Conservation (phyloP, 192 early-diverging fungal species). For the Radiomyces spectabilis region DNA sequence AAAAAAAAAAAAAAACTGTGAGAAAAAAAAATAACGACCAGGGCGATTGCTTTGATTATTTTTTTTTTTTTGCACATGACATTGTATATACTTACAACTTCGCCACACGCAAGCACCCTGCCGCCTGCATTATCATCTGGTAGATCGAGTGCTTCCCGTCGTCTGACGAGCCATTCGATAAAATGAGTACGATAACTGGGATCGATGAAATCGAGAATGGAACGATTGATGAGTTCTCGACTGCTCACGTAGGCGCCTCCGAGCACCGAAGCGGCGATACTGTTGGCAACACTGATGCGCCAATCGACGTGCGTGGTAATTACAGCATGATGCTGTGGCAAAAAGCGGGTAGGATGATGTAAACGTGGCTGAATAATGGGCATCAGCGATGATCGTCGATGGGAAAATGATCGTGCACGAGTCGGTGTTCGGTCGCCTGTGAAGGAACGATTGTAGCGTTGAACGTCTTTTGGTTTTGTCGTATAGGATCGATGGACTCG, state of each 20-base stretch:
- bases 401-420: not conserved
- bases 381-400: conserved; percentile 1
- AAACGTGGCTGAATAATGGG: conserved; percentile 2
- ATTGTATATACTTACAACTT: conserved; percentile 15
- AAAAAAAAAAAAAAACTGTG: not conserved
- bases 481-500: not conserved
- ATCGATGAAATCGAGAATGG: conserved; percentile 16
- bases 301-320: conserved; percentile 44
- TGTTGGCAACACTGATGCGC: conserved; percentile 45
- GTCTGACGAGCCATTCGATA: not conserved
- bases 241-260: not conserved
- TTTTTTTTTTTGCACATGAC: not conserved
- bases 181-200: not conserved
- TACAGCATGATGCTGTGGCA: conserved; percentile 52
- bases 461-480: too few relatives aligned
- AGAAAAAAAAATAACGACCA: not conserved
- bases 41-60: not conserved
- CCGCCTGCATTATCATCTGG: not conserved
- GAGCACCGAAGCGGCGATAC: conserved; percentile 30
- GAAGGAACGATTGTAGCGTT: too few relatives aligned
- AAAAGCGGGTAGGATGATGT: conserved; percentile 43
- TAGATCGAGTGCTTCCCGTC: not conserved
- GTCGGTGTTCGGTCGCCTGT: not conserved
- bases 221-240: not conserved
- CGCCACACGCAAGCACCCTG: conserved; percentile 18